These are phyloP conservation scores for Cladophialophora psammophila DNA, from an alignment of 2,329 filamentous ascomycete genomes.

Conservation along the genomic window DNA sequence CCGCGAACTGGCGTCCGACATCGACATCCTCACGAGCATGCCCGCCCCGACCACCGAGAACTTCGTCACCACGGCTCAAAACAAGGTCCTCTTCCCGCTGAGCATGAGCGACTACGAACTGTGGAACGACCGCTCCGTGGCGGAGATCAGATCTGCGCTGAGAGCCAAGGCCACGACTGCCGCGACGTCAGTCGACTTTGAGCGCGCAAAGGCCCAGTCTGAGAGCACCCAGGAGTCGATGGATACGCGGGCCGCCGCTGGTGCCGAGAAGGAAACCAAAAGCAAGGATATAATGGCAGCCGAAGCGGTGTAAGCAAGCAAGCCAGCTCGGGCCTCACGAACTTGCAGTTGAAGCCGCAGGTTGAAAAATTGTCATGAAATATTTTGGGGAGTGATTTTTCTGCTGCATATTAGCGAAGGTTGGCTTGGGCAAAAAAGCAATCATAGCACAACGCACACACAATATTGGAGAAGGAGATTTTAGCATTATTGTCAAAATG, in stretches of 20 bases:
- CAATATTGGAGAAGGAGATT: background rate
- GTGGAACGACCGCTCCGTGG: slow-evolving; percentile 59
- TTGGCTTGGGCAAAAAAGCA: slow-evolving; percentile 6
- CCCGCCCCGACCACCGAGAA: slow-evolving; percentile 60
- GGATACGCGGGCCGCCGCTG: slow-evolving; percentile 50
- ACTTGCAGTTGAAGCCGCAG: background rate
- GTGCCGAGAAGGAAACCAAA: slow-evolving; percentile 51
- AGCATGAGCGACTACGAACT: slow-evolving; percentile 56
- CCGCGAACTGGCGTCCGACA: slow-evolving; percentile 73
- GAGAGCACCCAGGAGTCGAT: slow-evolving; percentile 28
- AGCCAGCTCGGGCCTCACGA: too few species aligned
- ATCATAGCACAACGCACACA: background rate
- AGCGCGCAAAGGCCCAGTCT: slow-evolving; percentile 28
- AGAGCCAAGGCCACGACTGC: slow-evolving; percentile 45
- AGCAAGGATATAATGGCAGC: slow-evolving; percentile 9
- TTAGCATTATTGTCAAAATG: background rate
- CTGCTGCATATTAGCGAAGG: slow-evolving; percentile 27
- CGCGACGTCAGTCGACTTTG: slow-evolving; percentile 30
- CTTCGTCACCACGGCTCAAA: slow-evolving; percentile 59
- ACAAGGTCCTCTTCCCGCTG: slow-evolving; percentile 66
- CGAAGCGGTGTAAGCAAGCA: slow-evolving; percentile 26
- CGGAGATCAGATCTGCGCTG: slow-evolving; percentile 55
- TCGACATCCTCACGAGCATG: slow-evolving; percentile 73
- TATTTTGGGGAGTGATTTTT: slow-evolving; percentile 2
- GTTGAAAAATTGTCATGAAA: background rate